Evolutionary conservation across 179 eudicot species (phyloP).

Genomic region (Camellia oleifera): DNA sequence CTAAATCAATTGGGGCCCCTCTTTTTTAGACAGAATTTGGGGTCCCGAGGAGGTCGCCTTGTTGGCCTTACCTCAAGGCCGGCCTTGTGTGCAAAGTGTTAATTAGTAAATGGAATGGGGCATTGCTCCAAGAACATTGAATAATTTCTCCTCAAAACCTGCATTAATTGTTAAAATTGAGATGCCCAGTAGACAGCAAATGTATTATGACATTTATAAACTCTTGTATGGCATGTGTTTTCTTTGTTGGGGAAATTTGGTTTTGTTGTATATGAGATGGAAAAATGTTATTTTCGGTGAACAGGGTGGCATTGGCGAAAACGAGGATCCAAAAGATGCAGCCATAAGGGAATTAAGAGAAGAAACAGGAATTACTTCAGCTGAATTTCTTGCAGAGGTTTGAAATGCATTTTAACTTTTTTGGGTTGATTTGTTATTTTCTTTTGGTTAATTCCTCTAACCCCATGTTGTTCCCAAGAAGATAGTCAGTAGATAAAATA

Average conservation of each 20-base stretch:
- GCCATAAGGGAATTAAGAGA: slow-evolving; percentile 88
- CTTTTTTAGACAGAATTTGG: too few species aligned
- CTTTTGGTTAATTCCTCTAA: slow-evolving; percentile 8
- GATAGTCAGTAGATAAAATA: background rate
- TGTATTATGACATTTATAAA: background rate
- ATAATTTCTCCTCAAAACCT: background rate
- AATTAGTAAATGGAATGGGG: too few species aligned
- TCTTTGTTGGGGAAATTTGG: background rate
- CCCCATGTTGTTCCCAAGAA: background rate
- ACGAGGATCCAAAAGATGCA: slow-evolving; percentile 77
- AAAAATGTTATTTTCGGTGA: slow-evolving; percentile 14
- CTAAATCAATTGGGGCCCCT: too few species aligned
- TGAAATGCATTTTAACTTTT: slow-evolving; percentile 8
- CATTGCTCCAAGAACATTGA: too few species aligned
- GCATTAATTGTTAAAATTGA: background rate
- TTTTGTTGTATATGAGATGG: slow-evolving; percentile 4
- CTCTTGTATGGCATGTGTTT: background rate
- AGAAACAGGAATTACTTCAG: slow-evolving; percentile 94
- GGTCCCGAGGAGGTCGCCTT: too few species aligned
- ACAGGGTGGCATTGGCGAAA: slow-evolving; percentile 93
- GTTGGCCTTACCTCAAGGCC: too few species aligned
- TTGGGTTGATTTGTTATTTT: slow-evolving; percentile 4
- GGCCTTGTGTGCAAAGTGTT: too few species aligned
- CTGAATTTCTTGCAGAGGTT: slow-evolving; percentile 88
- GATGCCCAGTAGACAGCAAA: background rate